Percentiles rank a stretch among this genome's conserved stretches.
phyloP scores from a whole-genome alignment of 1,139 yeast genomes.

The Yamadazyma sp. region DNA sequence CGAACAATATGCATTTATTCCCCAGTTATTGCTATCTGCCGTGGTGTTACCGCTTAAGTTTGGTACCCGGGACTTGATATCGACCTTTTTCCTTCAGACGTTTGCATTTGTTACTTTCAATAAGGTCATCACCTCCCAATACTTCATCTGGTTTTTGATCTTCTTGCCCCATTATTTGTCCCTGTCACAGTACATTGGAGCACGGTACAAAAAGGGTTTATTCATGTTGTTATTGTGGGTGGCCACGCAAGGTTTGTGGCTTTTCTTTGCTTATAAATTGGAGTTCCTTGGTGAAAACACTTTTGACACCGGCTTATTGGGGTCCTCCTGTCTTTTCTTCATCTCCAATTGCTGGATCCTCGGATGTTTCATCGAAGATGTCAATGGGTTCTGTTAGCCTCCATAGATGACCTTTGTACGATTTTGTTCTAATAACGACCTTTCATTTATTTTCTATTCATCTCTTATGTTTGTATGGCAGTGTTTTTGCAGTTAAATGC shows the following conservation, averaged over 20 bases:
- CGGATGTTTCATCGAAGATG: slow-evolving; percentile 54
- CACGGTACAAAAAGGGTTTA: slow-evolving; percentile 30
- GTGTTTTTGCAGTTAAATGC: slow-evolving; percentile 5
- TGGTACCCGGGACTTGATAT: slow-evolving; percentile 53
- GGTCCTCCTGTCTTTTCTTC: slow-evolving; percentile 66
- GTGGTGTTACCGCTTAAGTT: slow-evolving; percentile 60
- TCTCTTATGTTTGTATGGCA: too few species aligned
- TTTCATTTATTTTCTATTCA: too few species aligned
- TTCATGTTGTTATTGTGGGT: slow-evolving; percentile 60
- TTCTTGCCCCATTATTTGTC: slow-evolving; percentile 72
- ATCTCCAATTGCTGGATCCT: slow-evolving; percentile 64
- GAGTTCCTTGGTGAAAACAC: slow-evolving; percentile 77
- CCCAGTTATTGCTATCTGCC: slow-evolving; percentile 68
- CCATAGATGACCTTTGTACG: background rate
- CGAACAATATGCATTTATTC: slow-evolving; percentile 70
- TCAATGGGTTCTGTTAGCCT: slow-evolving; percentile 10
- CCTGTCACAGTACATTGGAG: slow-evolving; percentile 33
- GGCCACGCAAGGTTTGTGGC: slow-evolving; percentile 73
- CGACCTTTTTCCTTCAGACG: slow-evolving; percentile 83
- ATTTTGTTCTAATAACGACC: slow-evolving; percentile 1
- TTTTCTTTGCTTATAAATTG: slow-evolving; percentile 70
- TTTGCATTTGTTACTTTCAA: slow-evolving; percentile 87
- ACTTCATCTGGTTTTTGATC: slow-evolving; percentile 90
- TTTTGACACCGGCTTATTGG: slow-evolving; percentile 62
- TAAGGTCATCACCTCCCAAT: slow-evolving; percentile 92